These are phyloP conservation scores for Geotrichum candidum DNA, from an alignment of 1,139 yeast genomes.

Conservation along the genomic window DNA sequence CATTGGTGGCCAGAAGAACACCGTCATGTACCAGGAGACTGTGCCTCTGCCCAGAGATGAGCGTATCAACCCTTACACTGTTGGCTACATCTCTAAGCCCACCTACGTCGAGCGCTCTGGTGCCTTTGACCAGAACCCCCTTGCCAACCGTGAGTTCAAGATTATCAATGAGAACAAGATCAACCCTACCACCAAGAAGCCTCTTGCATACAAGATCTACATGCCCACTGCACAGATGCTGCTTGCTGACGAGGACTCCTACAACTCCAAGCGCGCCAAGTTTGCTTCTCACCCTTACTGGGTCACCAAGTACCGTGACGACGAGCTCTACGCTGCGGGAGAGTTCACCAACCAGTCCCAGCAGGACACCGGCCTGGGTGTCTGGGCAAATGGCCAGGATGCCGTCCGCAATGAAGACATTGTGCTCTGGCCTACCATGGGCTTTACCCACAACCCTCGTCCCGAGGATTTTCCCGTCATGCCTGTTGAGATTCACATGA, in stretches of 20 bases:
- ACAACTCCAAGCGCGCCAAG: conserved; percentile 52
- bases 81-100: conserved; percentile 64
- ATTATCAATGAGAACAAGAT: conserved; percentile 63
- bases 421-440: conserved; percentile 81
- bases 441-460: conserved; percentile 80
- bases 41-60: conserved; percentile 52
- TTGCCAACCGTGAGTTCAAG: conserved; percentile 66
- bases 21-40: conserved; percentile 64
- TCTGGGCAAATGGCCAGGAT: conserved; percentile 53
- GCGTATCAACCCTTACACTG: conserved; percentile 54
- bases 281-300: conserved; percentile 58
- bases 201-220: conserved; percentile 66
- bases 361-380: conserved; percentile 50
- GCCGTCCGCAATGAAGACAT: conserved; percentile 63
- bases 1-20: conserved; percentile 71
- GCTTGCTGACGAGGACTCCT: conserved; percentile 50
- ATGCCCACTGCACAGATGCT: conserved; percentile 72
- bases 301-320: conserved; percentile 57
- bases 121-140: conserved; percentile 61
- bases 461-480: conserved; percentile 91
- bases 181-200: conserved; percentile 60
- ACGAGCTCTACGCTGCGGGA: conserved; percentile 57
- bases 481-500: conserved; percentile 75
- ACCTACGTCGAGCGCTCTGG: conserved; percentile 62
- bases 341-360: conserved; percentile 64